Evolutionary conservation across 176 grass and related monocot species (phyloP), one percentile per base, ranked within the genome.

Genomic region (Oryza glaberrima): DNA sequence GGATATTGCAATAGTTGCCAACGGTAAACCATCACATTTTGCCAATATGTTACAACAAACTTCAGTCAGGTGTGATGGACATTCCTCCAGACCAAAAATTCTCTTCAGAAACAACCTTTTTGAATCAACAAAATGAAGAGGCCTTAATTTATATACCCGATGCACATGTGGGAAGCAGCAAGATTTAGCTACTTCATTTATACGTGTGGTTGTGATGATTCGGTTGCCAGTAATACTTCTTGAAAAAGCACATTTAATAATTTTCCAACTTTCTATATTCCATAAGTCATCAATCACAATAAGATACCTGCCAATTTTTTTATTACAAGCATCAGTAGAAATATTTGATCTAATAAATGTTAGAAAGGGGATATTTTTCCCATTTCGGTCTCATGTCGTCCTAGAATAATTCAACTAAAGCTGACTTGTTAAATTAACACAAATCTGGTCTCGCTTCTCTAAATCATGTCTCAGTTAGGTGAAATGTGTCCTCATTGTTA

Each of bases 241-340:
- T 11, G 45, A 5, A 9, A 77, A 77, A 8, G 9, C 20, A 38
- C 20, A 32, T 35, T 14, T 52, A 28, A 77, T 60, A 38, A 34
- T 58, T 19, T 77, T 28, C 43, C 75, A 77, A 13, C 6, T 38
- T 32, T 52, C 13, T 34, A 30, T 7, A 25, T 17, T 51, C 73
- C 73, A 76, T 22, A 76, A 14, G 49, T 76, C 43, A 77, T 77
- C 75, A 30, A 77, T 7, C 9, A 58, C 75, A 77, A 77, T 77
- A 13, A 70, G 20, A 15, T 70, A 70, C 35, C 68, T 70, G 32
- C 5, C 6, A 19, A 10, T 38, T 17, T 44, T 49, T 13, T 11
- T 13, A 49, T 3, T 49, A 49, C 0, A 49, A 49, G 9, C 1
- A 49, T 49, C 11, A 49, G 47, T 49, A 14, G 47, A 3, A 49